A percentile compares a stretch with the other conserved stretches of the same genome.
These are phyloP conservation scores for Phoma sp. DNA, from an alignment of 2,329 filamentous ascomycete genomes.

Conservation along the genomic window DNA sequence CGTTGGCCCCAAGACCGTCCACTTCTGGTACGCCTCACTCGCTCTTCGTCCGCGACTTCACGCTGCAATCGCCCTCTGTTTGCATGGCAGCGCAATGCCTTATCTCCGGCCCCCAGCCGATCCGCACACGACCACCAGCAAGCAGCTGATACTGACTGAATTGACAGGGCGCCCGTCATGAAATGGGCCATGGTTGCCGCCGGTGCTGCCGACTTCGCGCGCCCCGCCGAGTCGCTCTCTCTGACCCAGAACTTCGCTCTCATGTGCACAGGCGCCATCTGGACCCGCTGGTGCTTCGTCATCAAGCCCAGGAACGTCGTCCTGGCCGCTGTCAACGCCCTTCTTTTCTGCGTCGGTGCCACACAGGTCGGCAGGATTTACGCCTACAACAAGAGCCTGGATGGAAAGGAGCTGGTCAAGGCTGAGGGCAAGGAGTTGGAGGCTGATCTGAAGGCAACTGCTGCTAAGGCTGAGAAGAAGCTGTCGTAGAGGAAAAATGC, in stretches of 20 bases:
- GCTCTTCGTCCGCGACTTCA: not conserved
- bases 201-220: conserved; percentile 87
- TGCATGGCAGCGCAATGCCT: not conserved
- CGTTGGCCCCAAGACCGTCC: conserved; percentile 75
- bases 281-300: conserved; percentile 98
- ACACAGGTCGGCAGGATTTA: conserved; percentile 82
- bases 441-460: too few relatives aligned
- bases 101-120: not conserved
- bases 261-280: conserved; percentile 90
- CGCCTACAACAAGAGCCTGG: conserved; percentile 66
- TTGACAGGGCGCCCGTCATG: conserved; percentile 85
- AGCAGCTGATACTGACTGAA: conserved; percentile 2
- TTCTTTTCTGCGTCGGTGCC: conserved; percentile 86
- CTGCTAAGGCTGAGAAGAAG: conserved; percentile 22
- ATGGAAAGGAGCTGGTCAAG: conserved; percentile 49
- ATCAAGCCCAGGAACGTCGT: conserved; percentile 94
- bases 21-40: conserved; percentile 80
- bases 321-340: conserved; percentile 96
- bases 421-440: too few relatives aligned
- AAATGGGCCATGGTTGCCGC: conserved; percentile 92
- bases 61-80: not conserved
- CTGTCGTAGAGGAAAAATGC: conserved; percentile 23
- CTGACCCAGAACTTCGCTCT: conserved; percentile 90
- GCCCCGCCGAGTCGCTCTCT: conserved; percentile 90
- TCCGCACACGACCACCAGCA: not conserved